Evolutionary conservation across 768 basidiomycete genomes (phyloP).

Genomic region (Tylopilus balloui): DNA sequence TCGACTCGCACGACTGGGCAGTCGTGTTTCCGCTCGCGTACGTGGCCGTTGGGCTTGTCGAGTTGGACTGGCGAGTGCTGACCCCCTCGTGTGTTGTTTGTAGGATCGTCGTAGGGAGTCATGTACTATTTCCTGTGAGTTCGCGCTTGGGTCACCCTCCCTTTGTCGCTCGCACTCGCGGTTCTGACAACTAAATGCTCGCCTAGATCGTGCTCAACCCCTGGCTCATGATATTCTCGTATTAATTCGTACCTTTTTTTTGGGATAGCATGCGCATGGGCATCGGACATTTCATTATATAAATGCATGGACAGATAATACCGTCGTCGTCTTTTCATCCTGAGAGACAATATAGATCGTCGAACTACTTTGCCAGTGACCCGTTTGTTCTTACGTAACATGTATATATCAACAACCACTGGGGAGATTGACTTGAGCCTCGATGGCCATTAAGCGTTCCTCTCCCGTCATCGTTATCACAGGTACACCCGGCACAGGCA

Average conservation of each 20-base stretch:
- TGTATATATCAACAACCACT: no score
- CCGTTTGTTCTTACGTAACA: constrained; percentile 12
- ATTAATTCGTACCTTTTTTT: constrained; percentile 20
- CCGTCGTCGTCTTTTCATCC: no score
- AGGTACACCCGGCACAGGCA: constrained; percentile 93
- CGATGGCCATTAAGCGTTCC: no score
- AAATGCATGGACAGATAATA: background rate
- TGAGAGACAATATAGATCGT: no score
- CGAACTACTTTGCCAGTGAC: no score
- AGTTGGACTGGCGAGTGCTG: background rate
- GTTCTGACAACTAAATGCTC: constrained; percentile 16
- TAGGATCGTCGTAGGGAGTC: constrained; percentile 53
- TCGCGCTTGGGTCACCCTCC: constrained; percentile 2
- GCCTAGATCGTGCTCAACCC: constrained; percentile 81
- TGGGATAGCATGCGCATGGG: background rate
- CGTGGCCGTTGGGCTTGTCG: background rate
- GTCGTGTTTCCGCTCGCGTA: constrained; percentile 70
- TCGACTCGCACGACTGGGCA: constrained; percentile 59
- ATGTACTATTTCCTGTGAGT: constrained; percentile 71
- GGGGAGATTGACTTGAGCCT: no score
- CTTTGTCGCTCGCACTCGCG: constrained; percentile 30
- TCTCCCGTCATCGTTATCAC: constrained; percentile 85
- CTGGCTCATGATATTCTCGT: constrained; percentile 83
- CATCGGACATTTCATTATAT: background rate
- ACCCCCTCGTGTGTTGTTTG: background rate